phyloP scores from a whole-genome alignment of 139 green algal species.

The Yamagishiella unicocca region DNA sequence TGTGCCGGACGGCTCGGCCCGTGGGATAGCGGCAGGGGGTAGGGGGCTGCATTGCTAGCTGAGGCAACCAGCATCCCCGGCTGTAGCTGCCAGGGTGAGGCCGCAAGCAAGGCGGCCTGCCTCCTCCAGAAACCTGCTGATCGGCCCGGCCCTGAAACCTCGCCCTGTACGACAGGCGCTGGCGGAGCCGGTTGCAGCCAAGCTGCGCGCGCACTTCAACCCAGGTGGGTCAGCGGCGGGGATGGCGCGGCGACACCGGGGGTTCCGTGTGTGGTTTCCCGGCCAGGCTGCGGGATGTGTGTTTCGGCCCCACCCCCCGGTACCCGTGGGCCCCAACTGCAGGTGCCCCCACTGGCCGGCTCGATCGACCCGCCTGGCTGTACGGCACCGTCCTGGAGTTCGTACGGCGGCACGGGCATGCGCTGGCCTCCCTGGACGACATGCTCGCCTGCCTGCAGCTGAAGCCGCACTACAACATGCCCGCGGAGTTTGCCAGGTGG shows the following conservation, averaged over 20 bases:
- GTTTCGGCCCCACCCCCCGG: too few relatives aligned
- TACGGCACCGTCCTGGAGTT: conserved; percentile 20
- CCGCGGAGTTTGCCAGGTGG: conserved; percentile 23
- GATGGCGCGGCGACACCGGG: background rate
- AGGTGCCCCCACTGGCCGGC: conserved; percentile 30
- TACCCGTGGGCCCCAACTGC: background rate
- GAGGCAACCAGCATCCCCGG: too few relatives aligned
- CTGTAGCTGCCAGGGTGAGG: too few relatives aligned
- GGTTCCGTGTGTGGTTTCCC: too few relatives aligned
- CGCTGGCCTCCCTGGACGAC: conserved; percentile 21
- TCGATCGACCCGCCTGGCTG: conserved; percentile 47
- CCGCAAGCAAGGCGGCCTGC: too few relatives aligned
- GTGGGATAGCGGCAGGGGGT: too few relatives aligned
- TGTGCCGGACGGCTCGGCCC: too few relatives aligned
- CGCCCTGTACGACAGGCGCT: conserved; percentile 21
- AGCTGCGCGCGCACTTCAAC: conserved; percentile 28
- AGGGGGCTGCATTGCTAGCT: too few relatives aligned
- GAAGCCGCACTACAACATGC: conserved; percentile 48
- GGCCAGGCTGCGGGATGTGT: too few relatives aligned
- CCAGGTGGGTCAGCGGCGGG: background rate
- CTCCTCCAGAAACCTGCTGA: too few relatives aligned
- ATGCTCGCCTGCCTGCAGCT: conserved; percentile 39
- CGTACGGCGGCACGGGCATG: conserved; percentile 23
- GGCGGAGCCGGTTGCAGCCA: conserved; percentile 3
- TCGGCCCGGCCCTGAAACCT: too few relatives aligned